A percentile compares a stretch with the other conserved stretches of the same genome.
Conservation (phyloP, 371 early-diverging fungal species). For the Mortierella sp. region DNA sequence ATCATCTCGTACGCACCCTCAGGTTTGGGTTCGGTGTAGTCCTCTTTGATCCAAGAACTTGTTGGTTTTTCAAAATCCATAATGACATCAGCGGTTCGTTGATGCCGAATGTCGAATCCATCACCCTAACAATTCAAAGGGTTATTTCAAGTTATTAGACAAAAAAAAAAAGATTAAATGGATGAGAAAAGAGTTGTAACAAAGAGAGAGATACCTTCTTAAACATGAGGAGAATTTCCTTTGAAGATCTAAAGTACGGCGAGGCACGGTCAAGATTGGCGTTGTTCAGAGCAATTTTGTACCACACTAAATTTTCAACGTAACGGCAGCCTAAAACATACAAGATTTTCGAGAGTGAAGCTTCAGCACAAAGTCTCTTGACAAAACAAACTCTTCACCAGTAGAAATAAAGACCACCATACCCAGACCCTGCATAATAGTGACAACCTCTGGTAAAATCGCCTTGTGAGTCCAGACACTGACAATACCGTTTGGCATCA, state of each 20-base stretch:
- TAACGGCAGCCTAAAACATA: conserved; percentile 65
- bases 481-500: conserved; percentile 69
- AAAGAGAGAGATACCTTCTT: conserved; percentile 59
- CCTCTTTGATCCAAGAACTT: conserved; percentile 65
- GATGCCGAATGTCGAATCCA: conserved; percentile 73
- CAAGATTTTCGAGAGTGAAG: not conserved
- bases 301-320: conserved; percentile 79
- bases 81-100: conserved; percentile 74
- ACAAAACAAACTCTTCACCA: not conserved
- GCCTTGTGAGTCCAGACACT: conserved; percentile 76
- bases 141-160: not conserved
- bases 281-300: conserved; percentile 70
- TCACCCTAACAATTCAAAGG: conserved; percentile 59
- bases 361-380: not conserved
- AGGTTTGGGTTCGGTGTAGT: conserved; percentile 73
- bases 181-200: not conserved
- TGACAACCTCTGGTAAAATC: conserved; percentile 69
- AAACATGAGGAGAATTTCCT: conserved; percentile 73
- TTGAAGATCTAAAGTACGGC: conserved; percentile 63
- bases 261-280: conserved; percentile 61
- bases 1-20: conserved; percentile 71
- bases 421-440: conserved; percentile 69
- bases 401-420: not conserved
- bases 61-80: conserved; percentile 71
- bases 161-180: not conserved